Percentiles rank a stretch among this genome's conserved stretches.
Evolutionary conservation across 345 rosid species (phyloP).

Genomic region (Syzygium grande): DNA sequence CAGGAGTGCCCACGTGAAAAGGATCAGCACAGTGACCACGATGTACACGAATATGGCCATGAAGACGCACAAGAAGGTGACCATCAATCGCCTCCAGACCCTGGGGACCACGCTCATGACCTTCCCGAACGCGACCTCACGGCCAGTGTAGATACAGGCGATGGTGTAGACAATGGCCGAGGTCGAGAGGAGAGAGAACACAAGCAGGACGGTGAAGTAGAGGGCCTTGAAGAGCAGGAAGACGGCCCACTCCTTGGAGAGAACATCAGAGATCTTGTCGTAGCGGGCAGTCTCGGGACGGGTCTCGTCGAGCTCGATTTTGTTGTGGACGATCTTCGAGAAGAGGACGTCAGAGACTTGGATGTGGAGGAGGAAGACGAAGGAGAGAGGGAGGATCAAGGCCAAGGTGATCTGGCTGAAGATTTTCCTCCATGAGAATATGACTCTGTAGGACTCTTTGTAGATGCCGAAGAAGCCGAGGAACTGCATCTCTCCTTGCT

Average conservation of each 20-base stretch:
- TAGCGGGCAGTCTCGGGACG: background rate
- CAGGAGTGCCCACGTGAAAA: background rate
- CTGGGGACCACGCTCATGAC: constrained; percentile 36
- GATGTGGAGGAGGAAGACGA: constrained; percentile 35
- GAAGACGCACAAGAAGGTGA: constrained; percentile 31
- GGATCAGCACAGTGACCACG: background rate
- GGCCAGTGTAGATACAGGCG: constrained; percentile 36
- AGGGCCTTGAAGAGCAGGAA: constrained; percentile 26
- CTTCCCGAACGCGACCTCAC: constrained; percentile 21
- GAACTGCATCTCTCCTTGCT: constrained; percentile 42
- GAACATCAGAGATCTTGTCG: background rate
- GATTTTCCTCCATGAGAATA: constrained; percentile 34
- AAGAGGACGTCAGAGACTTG: constrained; percentile 22
- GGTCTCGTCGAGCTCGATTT: constrained; percentile 8
- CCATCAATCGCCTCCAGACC: constrained; percentile 48
- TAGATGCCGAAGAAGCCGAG: constrained; percentile 34
- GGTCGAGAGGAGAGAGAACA: constrained; percentile 48
- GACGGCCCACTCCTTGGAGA: constrained; percentile 22
- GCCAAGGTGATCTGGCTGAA: constrained; percentile 37
- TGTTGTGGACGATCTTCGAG: constrained; percentile 4
- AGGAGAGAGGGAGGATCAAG: constrained; percentile 45
- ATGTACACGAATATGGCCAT: constrained; percentile 14
- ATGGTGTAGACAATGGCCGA: constrained; percentile 40
- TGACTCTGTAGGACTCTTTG: constrained; percentile 38
- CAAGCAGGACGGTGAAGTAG: constrained; percentile 23